Base-by-base conservation (phyloP, 768 basidiomycete species). In the Fomitopsis pulvina region DNA sequence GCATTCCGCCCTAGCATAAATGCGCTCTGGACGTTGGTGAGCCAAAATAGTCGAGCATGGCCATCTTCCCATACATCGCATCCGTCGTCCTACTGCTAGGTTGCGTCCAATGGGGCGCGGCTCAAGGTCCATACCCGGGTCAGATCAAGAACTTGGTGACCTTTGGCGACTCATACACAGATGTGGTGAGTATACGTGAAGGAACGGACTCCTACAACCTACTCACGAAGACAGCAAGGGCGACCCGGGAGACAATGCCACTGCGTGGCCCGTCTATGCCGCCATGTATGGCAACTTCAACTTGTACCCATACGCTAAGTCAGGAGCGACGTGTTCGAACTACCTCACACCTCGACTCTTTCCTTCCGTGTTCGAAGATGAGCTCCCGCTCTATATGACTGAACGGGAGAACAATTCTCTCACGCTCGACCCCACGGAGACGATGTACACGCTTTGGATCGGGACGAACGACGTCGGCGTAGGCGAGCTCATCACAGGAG, bases 321-420 rank as follows among this genome's bases (percentile, higher is more conserved):
- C 80, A 0, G 83, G 83, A 0, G 83, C 80, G 11, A 78, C 79
- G 0, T 86, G 83, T 60, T 81, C 79, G 3, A 83, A 84, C 59
- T 69, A 75, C 27, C 61, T 83, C 54, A 83, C 81, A 2, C 69
- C 68, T 61, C 67, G 79, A 8, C 76, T 76, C 0, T 82, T 75
- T 61, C 81, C 81, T 1, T 70, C 78, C 1, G 58, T 84, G 26
- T 75, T 78, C 50, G 78, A 78, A 56, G 71, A 69, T 57, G 73
- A 81, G 55, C 67, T 83, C 7, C 81, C 81, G 0, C 45, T 66
- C 0, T 82, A 76, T 63, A 68, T 82, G 41, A 57, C 66, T 5
- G 71, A 75, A 41, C 64, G 57, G 10, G 54, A 60, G 12, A 74
- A 76, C 53, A 70, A 71, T 4, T 67, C 73, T 1, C 58, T 79